Conservation (phyloP, 139 green algal species). For the Closterium sp. region DNA sequence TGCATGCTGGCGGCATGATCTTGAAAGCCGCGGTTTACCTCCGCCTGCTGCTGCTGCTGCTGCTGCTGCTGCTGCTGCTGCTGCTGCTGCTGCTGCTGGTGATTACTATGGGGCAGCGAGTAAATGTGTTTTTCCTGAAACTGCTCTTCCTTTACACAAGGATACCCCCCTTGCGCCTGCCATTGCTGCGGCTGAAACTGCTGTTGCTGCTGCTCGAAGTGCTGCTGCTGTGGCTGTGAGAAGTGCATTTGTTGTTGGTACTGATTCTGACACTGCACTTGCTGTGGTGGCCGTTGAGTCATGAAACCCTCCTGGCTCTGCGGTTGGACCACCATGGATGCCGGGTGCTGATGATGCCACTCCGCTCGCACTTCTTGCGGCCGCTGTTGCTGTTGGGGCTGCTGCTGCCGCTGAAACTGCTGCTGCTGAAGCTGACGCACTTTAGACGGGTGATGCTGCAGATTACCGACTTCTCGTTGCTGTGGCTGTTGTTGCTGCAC, state of each 20-base stretch:
- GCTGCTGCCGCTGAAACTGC: not conserved
- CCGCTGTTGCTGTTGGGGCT: not conserved
- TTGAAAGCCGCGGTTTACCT: not conserved
- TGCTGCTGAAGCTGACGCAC: not conserved
- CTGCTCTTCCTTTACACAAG: not conserved
- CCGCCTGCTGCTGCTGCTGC: not conserved
- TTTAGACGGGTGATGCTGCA: not conserved
- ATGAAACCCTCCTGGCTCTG: not conserved
- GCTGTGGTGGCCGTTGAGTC: not conserved
- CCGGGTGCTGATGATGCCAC: not conserved
- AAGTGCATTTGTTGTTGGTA: not conserved
- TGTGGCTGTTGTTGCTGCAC: not conserved
- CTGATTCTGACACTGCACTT: not conserved
- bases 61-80: conserved; percentile 16
- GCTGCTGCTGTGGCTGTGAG: not conserved
- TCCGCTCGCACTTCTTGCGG: not conserved
- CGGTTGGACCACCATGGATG: not conserved
- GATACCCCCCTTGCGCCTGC: not conserved
- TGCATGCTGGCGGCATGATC: not conserved
- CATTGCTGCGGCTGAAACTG: not conserved
- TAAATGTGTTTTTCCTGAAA: not conserved
- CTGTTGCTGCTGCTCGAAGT: not conserved
- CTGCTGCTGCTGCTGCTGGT: conserved; percentile 24
- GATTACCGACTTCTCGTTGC: not conserved
- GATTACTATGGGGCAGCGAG: not conserved